These are phyloP conservation scores for Raddia distichophylla DNA, from an alignment of 176 grass and related monocot species.

Conservation along the genomic window DNA sequence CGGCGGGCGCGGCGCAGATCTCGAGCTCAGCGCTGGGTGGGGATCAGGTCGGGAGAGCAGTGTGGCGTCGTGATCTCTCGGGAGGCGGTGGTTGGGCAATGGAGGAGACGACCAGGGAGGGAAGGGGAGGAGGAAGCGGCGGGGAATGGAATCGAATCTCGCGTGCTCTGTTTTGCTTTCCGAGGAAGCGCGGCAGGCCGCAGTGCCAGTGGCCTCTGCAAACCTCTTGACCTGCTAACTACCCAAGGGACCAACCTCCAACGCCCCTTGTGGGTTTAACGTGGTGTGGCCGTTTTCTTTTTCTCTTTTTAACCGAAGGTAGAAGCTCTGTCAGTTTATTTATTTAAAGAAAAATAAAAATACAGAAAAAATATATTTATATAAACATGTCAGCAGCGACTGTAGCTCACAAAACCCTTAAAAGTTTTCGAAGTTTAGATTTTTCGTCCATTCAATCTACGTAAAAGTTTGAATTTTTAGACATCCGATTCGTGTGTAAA, in stretches of 20 bases:
- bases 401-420: no score
- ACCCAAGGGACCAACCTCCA: neutral
- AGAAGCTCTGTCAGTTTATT: no score
- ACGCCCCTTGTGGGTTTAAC: no score
- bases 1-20: neutral
- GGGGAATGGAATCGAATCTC: slow-evolving; percentile 38
- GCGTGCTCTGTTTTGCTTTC: slow-evolving; percentile 29
- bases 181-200: slow-evolving; percentile 28
- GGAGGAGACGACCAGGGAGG: neutral
- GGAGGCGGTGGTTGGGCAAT: slow-evolving; percentile 12
- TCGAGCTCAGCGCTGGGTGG: slow-evolving; percentile 1
- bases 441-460: no score
- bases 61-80: slow-evolving; percentile 32
- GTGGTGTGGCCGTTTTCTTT: no score
- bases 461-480: no score
- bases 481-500: no score
- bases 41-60: neutral
- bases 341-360: no score
- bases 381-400: no score
- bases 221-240: slow-evolving; percentile 28
- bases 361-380: no score
- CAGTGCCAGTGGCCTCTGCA: neutral
- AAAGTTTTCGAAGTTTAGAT: no score
- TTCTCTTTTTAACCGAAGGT: no score
- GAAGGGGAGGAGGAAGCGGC: neutral